Percentiles rank a stretch among this genome's conserved stretches.
These are phyloP conservation scores for Gnomoniopsis smithogilvyi DNA, from an alignment of 2,329 filamentous ascomycete genomes.

Conservation along the genomic window DNA sequence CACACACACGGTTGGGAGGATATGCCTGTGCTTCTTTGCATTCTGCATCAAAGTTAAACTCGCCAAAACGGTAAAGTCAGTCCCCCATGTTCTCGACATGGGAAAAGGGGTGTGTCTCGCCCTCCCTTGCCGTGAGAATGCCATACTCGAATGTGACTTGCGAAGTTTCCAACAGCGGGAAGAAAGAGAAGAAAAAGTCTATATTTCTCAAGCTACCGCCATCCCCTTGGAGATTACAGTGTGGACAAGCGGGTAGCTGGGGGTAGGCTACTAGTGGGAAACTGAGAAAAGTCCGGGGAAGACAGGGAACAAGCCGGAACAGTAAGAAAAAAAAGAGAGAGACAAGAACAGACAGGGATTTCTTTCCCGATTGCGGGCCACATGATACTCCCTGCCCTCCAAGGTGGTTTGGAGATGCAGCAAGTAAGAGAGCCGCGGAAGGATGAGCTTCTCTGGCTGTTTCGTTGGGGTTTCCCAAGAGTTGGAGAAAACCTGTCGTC, in stretches of 20 bases:
- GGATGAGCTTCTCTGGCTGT: too few species aligned
- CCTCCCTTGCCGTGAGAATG: too few species aligned
- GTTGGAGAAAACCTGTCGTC: neutral
- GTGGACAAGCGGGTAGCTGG: conserved; percentile 11
- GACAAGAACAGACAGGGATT: conserved; percentile 13
- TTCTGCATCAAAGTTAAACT: too few species aligned
- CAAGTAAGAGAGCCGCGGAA: neutral
- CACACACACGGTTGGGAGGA: too few species aligned
- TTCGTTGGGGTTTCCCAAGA: conserved; percentile 8
- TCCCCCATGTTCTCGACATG: too few species aligned
- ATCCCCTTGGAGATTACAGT: conserved; percentile 6
- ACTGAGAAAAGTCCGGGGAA: conserved; percentile 19
- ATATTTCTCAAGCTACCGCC: conserved; percentile 6
- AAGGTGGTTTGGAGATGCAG: conserved; percentile 4
- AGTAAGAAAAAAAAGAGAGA: too few species aligned
- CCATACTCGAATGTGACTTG: too few species aligned
- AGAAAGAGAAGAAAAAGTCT: too few species aligned
- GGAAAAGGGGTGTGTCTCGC: too few species aligned
- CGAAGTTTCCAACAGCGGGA: neutral
- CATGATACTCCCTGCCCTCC: conserved; percentile 9
- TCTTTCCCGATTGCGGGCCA: conserved; percentile 10
- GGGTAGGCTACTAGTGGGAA: neutral
- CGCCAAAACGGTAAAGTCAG: too few species aligned
- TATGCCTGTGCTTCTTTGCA: neutral
- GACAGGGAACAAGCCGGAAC: conserved; percentile 12